Evolutionary conservation across 2,329 filamentous ascomycete species (phyloP), one percentile per base, ranked within the genome.

Genomic region (Waltergamsia citrina): DNA sequence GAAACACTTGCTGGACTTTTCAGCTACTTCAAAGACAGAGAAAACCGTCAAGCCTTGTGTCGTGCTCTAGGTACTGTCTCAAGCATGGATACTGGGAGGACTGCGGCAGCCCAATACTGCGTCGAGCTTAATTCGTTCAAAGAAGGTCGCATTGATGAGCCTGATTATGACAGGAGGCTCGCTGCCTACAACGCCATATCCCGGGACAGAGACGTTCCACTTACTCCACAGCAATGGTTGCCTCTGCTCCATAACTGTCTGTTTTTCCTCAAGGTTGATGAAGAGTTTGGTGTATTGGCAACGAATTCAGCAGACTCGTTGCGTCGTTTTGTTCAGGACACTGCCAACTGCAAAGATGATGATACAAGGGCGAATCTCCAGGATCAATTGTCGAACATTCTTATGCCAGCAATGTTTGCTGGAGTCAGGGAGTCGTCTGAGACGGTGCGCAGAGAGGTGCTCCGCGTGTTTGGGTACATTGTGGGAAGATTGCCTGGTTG

Each of bases 191-290:
- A 71, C 38, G 54, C 61, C 7, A 79, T 96, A 41, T 83, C 81
- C 23, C 71, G 74, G 26, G 61, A 73, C 3, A 62, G 71, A n/a
- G 75, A 74, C 24, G 52, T 52, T 1, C 58, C 65, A 0, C 75
- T 88, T 40, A 79, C 73, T 1, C 60, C 78, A 2, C 71, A 72
- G 38, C 84, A 94, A 55, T 98, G 92, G 90, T 71, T 80, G 34
- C 88, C 92, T 6, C 59, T 98, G 15, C 61, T 96, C 9, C 83
- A 88, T 59, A 98, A 96, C 50, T 74, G 94, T 63, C 67, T 94
- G 3, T 96, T 81, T 57, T 92, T 82, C 50, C 80, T 95, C 43
- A 80, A 78, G 43, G 77, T 90, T 42, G 81, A 86, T 36, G 86
- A 94, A 41, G 92, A 98, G 53, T 80, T 93, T 42, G 84, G 85